These are phyloP conservation scores for Fonsecaea monophora DNA, from an alignment of 2,329 filamentous ascomycete genomes.

Conservation along the genomic window DNA sequence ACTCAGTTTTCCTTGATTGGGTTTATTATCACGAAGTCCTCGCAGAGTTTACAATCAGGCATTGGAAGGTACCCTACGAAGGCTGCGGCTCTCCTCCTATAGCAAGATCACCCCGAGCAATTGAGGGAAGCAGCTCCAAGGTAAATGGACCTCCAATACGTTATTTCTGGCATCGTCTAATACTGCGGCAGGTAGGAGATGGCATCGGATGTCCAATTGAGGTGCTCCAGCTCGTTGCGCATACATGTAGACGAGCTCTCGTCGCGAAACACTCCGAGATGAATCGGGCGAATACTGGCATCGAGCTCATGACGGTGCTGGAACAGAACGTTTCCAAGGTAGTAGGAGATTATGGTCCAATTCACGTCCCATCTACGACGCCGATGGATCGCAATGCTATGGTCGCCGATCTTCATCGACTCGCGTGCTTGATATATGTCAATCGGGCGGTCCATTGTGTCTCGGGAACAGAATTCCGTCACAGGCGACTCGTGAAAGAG, in stretches of 20 bases:
- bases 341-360: slow-evolving; percentile 28
- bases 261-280: slow-evolving; percentile 23
- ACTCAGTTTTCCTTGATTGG: slow-evolving; percentile 34
- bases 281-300: slow-evolving; percentile 21
- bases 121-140: slow-evolving; percentile 22
- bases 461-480: slow-evolving; percentile 30
- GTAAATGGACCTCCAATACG: neutral
- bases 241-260: slow-evolving; percentile 31
- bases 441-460: slow-evolving; percentile 29
- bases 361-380: slow-evolving; percentile 26
- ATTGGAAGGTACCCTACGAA: slow-evolving; percentile 34
- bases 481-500: slow-evolving; percentile 33
- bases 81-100: slow-evolving; percentile 26
- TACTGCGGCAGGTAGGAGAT: slow-evolving; percentile 26
- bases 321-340: slow-evolving; percentile 30
- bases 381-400: slow-evolving; percentile 25
- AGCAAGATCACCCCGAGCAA: slow-evolving; percentile 27
- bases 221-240: slow-evolving; percentile 30
- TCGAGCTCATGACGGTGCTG: slow-evolving; percentile 23
- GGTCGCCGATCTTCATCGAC: slow-evolving; percentile 34
- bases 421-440: slow-evolving; percentile 34
- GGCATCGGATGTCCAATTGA: slow-evolving; percentile 32
- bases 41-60: slow-evolving; percentile 32
- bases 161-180: slow-evolving; percentile 12
- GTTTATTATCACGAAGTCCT: slow-evolving; percentile 35